Evolutionary conservation across 2,329 filamentous ascomycete genomes (phyloP).

Genomic region (Colletotrichum siamense): DNA sequence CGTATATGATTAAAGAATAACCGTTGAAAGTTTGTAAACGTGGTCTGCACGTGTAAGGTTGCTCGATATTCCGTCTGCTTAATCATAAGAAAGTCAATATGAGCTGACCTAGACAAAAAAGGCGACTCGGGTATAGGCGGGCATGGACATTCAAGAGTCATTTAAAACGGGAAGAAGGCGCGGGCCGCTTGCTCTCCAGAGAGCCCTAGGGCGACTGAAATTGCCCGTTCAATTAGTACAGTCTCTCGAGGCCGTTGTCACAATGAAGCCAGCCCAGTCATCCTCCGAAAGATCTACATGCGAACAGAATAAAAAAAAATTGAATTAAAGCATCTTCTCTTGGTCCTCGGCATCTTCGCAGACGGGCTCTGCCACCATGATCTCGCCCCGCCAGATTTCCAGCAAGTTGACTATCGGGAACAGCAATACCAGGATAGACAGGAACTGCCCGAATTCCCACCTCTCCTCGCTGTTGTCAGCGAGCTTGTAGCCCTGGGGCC

Average conservation of each 20-base stretch:
- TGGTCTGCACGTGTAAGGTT: not conserved
- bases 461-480: conserved; percentile 57
- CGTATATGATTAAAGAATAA: not conserved
- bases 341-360: not conserved
- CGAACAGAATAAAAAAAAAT: not conserved
- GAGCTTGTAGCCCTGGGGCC: conserved; percentile 51
- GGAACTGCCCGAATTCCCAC: conserved; percentile 69
- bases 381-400: conserved; percentile 62
- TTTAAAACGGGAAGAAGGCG: not conserved
- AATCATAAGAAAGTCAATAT: not conserved
- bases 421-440: conserved; percentile 64
- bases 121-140: not conserved
- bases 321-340: not conserved
- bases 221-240: not conserved
- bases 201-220: rapidly evolving
- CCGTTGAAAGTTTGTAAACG: not conserved
- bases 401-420: conserved; percentile 64
- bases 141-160: not conserved
- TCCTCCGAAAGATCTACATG: not conserved
- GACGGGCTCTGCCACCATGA: conserved; percentile 32
- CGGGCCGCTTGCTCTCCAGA: not conserved
- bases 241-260: not conserved
- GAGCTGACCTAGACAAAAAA: not conserved
- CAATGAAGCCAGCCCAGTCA: not conserved
- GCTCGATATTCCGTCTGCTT: not conserved